phyloP scores from a whole-genome alignment of 1,284 basidiomycete species.

The Coniferiporia weirii region DNA sequence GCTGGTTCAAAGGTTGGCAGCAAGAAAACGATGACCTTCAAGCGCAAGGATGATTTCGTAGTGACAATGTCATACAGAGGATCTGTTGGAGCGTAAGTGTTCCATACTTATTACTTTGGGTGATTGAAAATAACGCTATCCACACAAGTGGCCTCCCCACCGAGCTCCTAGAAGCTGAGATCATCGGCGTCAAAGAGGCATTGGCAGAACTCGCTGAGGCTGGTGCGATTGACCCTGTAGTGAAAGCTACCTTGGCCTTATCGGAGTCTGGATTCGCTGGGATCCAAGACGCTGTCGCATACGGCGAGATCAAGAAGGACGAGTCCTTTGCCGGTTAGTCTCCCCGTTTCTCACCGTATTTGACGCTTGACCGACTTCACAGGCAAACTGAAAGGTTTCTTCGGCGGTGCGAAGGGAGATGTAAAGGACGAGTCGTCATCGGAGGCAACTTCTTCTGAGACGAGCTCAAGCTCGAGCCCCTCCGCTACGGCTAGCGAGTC shows the following conservation, averaged over 20 bases:
- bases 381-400: constrained; percentile 83
- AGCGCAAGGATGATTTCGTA: constrained; percentile 72
- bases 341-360: constrained; percentile 12
- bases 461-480: neutral
- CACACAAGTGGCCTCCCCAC: constrained; percentile 54
- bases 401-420: constrained; percentile 47
- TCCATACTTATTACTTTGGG: neutral
- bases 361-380: constrained; percentile 17
- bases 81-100: constrained; percentile 49
- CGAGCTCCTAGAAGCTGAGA: constrained; percentile 61
- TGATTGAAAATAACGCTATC: neutral
- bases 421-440: constrained; percentile 28
- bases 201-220: constrained; percentile 69
- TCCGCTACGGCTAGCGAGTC: constrained; percentile 16
- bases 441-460: constrained; percentile 24
- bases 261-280: constrained; percentile 83
- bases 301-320: constrained; percentile 66
- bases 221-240: constrained; percentile 64
- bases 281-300: constrained; percentile 70
- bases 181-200: constrained; percentile 66
- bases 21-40: constrained; percentile 81
- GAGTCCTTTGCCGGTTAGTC: constrained; percentile 57
- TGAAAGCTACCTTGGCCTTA: constrained; percentile 77
- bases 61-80: constrained; percentile 70
- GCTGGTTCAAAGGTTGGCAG: constrained; percentile 67